A percentile compares a stretch with the other conserved stretches of the same genome.
These are phyloP conservation scores for Sclerotinia borealis DNA, from an alignment of 2,329 filamentous ascomycete species.

Conservation along the genomic window DNA sequence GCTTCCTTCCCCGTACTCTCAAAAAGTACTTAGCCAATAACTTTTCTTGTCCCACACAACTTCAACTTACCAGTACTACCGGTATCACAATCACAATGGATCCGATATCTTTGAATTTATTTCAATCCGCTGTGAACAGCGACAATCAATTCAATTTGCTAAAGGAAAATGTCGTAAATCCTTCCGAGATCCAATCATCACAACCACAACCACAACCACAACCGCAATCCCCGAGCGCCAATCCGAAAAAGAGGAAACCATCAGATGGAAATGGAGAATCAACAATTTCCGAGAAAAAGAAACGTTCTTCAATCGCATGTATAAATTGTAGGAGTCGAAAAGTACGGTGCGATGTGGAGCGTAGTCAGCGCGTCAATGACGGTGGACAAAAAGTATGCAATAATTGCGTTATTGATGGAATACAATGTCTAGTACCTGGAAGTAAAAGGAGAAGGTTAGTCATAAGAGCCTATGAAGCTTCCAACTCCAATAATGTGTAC, in stretches of 20 bases:
- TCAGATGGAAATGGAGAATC: slow-evolving; percentile 24
- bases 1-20: neutral
- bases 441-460: slow-evolving; percentile 60
- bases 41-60: neutral
- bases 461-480: neutral
- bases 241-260: slow-evolving; percentile 22
- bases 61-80: too few relatives aligned
- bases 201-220: neutral
- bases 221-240: slow-evolving; percentile 2
- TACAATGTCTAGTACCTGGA: slow-evolving; percentile 48
- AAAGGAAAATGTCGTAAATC: neutral
- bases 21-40: neutral
- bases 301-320: slow-evolving; percentile 85
- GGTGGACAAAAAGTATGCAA: slow-evolving; percentile 29
- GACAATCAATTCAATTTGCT: neutral
- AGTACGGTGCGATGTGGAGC: slow-evolving; percentile 89
- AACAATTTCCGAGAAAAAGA: slow-evolving; percentile 59
- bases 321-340: slow-evolving; percentile 84
- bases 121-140: neutral
- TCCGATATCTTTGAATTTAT: slow-evolving; percentile 11
- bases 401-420: slow-evolving; percentile 38
- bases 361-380: slow-evolving; percentile 41
- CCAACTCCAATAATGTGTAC: too few relatives aligned
- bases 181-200: neutral
- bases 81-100: neutral